Evolutionary conservation across 306 rosid genomes (phyloP).

Genomic region (Ziziphus jujuba): DNA sequence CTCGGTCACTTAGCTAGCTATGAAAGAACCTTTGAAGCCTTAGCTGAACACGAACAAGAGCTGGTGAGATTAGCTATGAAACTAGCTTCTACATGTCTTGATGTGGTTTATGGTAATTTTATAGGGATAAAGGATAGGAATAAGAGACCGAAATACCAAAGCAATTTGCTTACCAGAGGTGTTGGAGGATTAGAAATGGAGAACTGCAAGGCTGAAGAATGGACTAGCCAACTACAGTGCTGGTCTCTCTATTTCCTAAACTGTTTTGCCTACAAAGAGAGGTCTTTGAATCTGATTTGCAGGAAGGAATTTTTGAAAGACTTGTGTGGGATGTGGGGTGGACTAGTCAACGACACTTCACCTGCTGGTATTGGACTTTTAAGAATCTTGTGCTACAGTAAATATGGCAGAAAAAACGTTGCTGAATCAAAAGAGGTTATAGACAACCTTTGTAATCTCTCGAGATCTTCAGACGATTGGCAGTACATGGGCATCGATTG

Average conservation of each 20-base stretch:
- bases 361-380: constrained; percentile 71
- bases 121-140: constrained; percentile 33
- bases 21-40: constrained; percentile 48
- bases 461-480: constrained; percentile 90
- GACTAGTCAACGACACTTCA: constrained; percentile 59
- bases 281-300: constrained; percentile 53
- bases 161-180: constrained; percentile 72
- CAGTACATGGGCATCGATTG: constrained; percentile 80
- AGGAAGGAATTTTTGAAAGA: constrained; percentile 46
- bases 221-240: constrained; percentile 77
- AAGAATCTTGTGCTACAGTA: constrained; percentile 61
- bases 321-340: constrained; percentile 78
- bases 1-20: constrained; percentile 82
- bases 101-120: constrained; percentile 48
- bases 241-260: constrained; percentile 72
- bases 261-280: constrained; percentile 74
- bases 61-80: constrained; percentile 45
- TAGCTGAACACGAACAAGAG: constrained; percentile 45
- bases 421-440: constrained; percentile 43
- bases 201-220: constrained; percentile 75
- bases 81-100: constrained; percentile 56
- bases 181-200: constrained; percentile 68
- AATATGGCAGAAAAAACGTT: constrained; percentile 54
- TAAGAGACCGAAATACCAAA: constrained; percentile 49
- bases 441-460: constrained; percentile 48